phyloP scores from a whole-genome alignment of 1,139 yeast genomes.

The Taphrina flavorubra region DNA sequence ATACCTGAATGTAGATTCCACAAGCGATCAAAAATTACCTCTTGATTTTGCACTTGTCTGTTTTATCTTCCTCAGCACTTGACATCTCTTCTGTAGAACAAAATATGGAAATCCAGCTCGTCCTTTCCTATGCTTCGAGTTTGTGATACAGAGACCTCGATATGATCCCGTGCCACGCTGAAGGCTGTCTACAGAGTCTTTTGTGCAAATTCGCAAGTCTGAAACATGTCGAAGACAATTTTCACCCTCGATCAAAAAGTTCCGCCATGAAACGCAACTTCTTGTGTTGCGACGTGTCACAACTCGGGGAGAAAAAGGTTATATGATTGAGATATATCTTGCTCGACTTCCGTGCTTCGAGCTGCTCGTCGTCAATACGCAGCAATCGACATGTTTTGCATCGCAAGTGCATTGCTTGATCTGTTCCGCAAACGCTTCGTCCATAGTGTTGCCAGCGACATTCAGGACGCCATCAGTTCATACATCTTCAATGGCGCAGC shows the following conservation, averaged over 20 bases:
- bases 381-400: conserved; percentile 5
- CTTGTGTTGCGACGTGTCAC: not conserved
- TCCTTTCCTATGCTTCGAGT: too few species aligned
- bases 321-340: too few species aligned
- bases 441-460: not conserved
- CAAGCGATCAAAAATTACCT: too few species aligned
- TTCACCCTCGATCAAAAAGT: not conserved
- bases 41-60: too few species aligned
- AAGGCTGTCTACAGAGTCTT: too few species aligned
- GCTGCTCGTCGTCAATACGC: not conserved
- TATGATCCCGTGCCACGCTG: too few species aligned
- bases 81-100: too few species aligned
- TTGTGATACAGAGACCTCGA: too few species aligned
- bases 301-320: not conserved
- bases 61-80: too few species aligned
- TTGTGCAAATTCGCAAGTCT: conserved; percentile 6
- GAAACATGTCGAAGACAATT: conserved; percentile 1
- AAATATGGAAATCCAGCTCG: too few species aligned
- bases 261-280: not conserved
- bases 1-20: too few species aligned
- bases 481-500: conserved; percentile 16
- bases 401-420: conserved; percentile 1
- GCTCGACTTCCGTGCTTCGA: too few species aligned
- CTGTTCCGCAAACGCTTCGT: not conserved
- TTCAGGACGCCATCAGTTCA: conserved; percentile 21